Conservation (phyloP, 371 early-diverging fungal species). For the Basidiobolus meristosporus region DNA sequence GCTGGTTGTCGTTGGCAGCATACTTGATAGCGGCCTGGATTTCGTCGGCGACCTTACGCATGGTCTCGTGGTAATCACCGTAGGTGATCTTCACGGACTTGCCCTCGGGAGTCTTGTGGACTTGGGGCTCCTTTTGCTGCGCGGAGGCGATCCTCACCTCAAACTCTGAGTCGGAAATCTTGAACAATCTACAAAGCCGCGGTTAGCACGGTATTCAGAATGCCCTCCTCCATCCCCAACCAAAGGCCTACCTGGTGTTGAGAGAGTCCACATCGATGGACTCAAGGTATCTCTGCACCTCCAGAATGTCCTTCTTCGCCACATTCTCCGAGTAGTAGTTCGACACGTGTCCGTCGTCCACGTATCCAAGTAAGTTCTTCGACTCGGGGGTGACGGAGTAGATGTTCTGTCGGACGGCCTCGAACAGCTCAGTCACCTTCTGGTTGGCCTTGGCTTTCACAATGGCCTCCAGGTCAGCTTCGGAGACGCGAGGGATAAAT, state of each 20-base stretch:
- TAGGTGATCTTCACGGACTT: slow-evolving; percentile 13
- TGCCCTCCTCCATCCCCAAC: slow-evolving; percentile 1
- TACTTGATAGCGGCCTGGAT: slow-evolving; percentile 17
- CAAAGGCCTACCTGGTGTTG: slow-evolving; percentile 11
- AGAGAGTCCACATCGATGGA: slow-evolving; percentile 11
- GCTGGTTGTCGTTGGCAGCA: slow-evolving; percentile 29
- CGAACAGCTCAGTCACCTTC: slow-evolving; percentile 11
- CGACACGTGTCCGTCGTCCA: slow-evolving; percentile 34
- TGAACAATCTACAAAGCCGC: slow-evolving; percentile 10
- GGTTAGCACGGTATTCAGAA: slow-evolving; percentile 2
- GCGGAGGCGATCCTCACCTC: slow-evolving; percentile 17
- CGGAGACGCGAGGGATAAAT: slow-evolving; percentile 27
- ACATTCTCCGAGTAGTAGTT: slow-evolving; percentile 27
- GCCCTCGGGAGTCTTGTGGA: slow-evolving; percentile 12
- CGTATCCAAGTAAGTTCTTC: slow-evolving; percentile 25
- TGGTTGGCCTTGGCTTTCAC: slow-evolving; percentile 9
- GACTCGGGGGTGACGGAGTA: slow-evolving; percentile 16
- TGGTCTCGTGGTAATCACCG: slow-evolving; percentile 20
- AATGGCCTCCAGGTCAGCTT: slow-evolving; percentile 13
- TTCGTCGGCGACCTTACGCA: slow-evolving; percentile 19
- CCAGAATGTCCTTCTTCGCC: slow-evolving; percentile 22
- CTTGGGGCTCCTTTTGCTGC: slow-evolving; percentile 2
- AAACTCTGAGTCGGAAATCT: slow-evolving; percentile 10
- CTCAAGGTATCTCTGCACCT: slow-evolving; percentile 23
- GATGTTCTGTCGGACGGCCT: slow-evolving; percentile 10